Percentiles rank a stretch among this genome's conserved stretches.
Conservation (phyloP, 2,329 filamentous ascomycete genomes). For the Fusarium sp. region DNA sequence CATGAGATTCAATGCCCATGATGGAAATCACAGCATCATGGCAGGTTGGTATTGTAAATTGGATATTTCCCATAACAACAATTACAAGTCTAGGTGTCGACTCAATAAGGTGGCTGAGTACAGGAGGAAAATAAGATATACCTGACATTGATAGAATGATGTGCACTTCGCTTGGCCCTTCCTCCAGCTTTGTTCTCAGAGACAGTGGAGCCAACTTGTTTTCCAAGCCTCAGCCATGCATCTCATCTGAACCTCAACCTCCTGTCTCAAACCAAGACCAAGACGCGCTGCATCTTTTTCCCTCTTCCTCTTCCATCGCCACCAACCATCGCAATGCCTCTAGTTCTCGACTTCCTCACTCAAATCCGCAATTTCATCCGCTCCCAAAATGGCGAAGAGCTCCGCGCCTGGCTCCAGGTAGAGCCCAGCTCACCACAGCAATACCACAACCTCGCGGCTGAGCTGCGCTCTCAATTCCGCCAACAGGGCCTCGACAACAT, state of each 20-base stretch:
- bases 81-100: not conserved
- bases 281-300: not conserved
- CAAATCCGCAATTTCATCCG: constrained; percentile 70
- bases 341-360: constrained; percentile 76
- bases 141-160: not conserved
- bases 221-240: constrained; percentile 4
- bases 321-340: constrained; percentile 62
- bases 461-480: constrained; percentile 72
- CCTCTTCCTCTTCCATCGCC: not conserved
- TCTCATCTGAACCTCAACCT: constrained; percentile 26
- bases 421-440: constrained; percentile 77
- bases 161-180: not conserved
- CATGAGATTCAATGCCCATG: not conserved
- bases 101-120: not conserved
- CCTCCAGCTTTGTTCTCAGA: not conserved
- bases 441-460: constrained; percentile 76
- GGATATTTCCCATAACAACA: too few relatives aligned
- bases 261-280: not conserved
- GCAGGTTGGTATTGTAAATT: not conserved
- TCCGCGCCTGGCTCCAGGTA: constrained; percentile 79
- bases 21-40: not conserved
- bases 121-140: not conserved
- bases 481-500: constrained; percentile 69
- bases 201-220: constrained; percentile 42
- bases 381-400: constrained; percentile 71